Evolutionary conservation across 1,284 basidiomycete species (phyloP).

Genomic region (Tetrapyrgos nigripes): DNA sequence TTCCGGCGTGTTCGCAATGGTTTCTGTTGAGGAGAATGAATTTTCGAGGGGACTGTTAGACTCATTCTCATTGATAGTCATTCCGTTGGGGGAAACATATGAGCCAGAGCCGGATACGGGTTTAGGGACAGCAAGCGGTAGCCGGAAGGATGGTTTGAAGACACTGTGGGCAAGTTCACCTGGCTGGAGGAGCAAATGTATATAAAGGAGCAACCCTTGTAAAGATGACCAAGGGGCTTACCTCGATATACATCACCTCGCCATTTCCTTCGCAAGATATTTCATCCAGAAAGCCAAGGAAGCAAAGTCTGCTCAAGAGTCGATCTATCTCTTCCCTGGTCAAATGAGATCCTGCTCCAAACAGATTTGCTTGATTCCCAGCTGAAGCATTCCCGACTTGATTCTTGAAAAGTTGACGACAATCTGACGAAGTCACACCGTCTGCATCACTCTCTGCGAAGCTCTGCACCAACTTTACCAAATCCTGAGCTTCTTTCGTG

Average conservation of each 20-base stretch:
- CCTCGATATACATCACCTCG: not conserved
- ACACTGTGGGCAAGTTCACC: too few relatives aligned
- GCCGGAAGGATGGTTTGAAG: too few relatives aligned
- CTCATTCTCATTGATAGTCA: too few relatives aligned
- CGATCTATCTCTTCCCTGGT: constrained; percentile 5
- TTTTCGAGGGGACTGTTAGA: too few relatives aligned
- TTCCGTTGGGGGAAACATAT: too few relatives aligned
- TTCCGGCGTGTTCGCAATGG: not conserved
- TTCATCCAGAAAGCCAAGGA: not conserved
- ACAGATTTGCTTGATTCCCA: not conserved
- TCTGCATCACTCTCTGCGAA: not conserved
- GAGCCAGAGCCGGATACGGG: too few relatives aligned
- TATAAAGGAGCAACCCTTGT: not conserved
- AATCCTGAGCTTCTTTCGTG: constrained; percentile 46
- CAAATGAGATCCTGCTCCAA: constrained; percentile 8
- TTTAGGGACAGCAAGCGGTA: too few relatives aligned
- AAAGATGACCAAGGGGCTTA: not conserved
- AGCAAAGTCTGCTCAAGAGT: constrained; percentile 6
- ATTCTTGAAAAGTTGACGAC: not conserved
- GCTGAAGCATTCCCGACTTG: too few relatives aligned
- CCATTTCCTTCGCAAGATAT: not conserved
- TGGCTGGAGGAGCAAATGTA: too few relatives aligned
- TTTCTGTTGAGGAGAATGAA: not conserved
- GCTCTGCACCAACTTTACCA: constrained; percentile 46
- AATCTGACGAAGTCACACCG: not conserved